phyloP scores from a whole-genome alignment of 805 yeast genomes.

The Yarrowia keelungensis region DNA sequence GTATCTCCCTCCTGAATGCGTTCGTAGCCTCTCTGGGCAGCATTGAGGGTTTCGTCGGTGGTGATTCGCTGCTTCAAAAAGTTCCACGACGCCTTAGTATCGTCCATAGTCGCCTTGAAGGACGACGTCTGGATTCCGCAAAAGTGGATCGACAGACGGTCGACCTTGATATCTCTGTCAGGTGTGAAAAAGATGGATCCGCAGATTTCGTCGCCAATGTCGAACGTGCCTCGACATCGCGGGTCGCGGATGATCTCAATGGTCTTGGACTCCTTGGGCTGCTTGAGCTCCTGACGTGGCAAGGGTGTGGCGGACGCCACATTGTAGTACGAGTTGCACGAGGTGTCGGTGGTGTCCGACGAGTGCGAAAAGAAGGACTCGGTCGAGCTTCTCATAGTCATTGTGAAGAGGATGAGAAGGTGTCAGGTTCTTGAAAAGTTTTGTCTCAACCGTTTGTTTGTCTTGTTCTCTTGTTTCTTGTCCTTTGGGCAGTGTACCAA shows the following conservation, averaged over 20 bases:
- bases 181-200: conserved; percentile 28
- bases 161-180: conserved; percentile 28
- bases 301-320: conserved; percentile 26
- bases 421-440: too few species aligned
- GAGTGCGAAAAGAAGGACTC: conserved; percentile 33
- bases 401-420: neutral
- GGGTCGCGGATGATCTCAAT: conserved; percentile 35
- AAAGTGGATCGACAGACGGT: conserved; percentile 22
- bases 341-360: conserved; percentile 38
- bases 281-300: conserved; percentile 33
- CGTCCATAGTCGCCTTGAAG: conserved; percentile 38
- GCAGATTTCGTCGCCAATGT: conserved; percentile 35
- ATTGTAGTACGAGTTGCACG: conserved; percentile 35
- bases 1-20: conserved; percentile 27
- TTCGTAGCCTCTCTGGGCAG: conserved; percentile 18
- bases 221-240: conserved; percentile 28
- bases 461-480: too few species aligned
- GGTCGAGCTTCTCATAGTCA: conserved; percentile 12
- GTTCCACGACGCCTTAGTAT: conserved; percentile 32
- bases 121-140: conserved; percentile 26
- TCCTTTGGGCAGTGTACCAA: too few species aligned
- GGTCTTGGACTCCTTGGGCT: conserved; percentile 1
- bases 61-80: conserved; percentile 20
- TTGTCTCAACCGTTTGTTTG: too few species aligned
- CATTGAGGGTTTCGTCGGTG: conserved; percentile 35